Percentiles rank a stretch among this genome's conserved stretches.
Conservation (phyloP, 495 filamentous ascomycete species). For the Aspergillus kassunensis region DNA sequence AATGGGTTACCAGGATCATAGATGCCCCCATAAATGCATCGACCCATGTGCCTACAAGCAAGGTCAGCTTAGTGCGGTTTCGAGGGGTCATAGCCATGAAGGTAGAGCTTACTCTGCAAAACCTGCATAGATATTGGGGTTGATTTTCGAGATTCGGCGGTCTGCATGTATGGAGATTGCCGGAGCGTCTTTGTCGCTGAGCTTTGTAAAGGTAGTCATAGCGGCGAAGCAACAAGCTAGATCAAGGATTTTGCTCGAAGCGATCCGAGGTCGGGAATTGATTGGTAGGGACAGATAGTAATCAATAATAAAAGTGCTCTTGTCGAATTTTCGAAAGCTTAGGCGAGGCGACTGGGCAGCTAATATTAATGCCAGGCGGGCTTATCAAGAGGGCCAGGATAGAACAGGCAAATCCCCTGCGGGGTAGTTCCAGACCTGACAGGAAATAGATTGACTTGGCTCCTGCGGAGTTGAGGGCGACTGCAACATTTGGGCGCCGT, state of each 20-base stretch:
- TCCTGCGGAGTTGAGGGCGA: not conserved
- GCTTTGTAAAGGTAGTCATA: constrained; percentile 70
- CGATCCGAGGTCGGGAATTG: constrained; percentile 1
- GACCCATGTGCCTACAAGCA: constrained; percentile 64
- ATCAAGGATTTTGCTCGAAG: constrained; percentile 5
- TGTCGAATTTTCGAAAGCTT: constrained; percentile 8
- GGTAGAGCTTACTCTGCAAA: constrained; percentile 60
- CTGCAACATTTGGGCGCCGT: constrained; percentile 10
- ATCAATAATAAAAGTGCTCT: constrained; percentile 8
- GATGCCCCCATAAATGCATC: constrained; percentile 82
- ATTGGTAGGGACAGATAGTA: constrained; percentile 19
- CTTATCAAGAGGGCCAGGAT: constrained; percentile 6
- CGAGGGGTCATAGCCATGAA: not conserved
- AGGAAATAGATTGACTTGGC: not conserved
- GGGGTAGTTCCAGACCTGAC: constrained; percentile 15
- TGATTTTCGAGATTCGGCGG: constrained; percentile 62
- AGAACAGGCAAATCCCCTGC: constrained; percentile 22
- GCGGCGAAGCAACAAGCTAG: constrained; percentile 7
- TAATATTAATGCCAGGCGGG: constrained; percentile 18
- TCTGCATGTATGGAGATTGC: constrained; percentile 57
- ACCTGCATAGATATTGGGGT: constrained; percentile 69
- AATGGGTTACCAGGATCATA: constrained; percentile 68
- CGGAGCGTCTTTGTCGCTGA: constrained; percentile 51
- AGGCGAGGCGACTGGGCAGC: constrained; percentile 18
- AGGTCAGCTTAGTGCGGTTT: constrained; percentile 10